These are phyloP conservation scores for Cystofilobasidium macerans DNA, from an alignment of 768 basidiomycete species.

Conservation along the genomic window DNA sequence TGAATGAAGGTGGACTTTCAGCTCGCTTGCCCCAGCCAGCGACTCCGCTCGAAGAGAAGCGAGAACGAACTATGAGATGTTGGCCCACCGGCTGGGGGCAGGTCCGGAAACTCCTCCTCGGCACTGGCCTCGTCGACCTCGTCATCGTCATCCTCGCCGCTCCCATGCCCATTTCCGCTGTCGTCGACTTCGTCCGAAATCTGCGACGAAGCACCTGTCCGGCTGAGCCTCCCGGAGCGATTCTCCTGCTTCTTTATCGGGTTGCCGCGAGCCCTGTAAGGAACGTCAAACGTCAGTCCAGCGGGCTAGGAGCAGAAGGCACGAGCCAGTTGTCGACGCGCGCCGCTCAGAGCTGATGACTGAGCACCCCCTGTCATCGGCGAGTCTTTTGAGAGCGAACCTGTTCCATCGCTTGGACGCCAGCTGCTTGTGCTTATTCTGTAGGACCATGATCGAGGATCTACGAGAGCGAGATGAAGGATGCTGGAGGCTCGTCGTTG, in stretches of 20 bases:
- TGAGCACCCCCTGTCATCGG: too few relatives aligned
- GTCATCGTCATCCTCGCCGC: neutral
- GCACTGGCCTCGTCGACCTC: neutral
- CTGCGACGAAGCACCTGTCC: neutral
- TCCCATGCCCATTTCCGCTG: neutral
- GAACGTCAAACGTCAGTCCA: too few relatives aligned
- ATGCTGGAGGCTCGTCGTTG: neutral
- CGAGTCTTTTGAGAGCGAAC: too few relatives aligned
- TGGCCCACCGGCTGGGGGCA: neutral
- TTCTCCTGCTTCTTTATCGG: neutral
- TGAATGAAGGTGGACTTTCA: too few relatives aligned
- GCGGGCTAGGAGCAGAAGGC: too few relatives aligned
- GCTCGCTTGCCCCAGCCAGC: too few relatives aligned
- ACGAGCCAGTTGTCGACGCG: too few relatives aligned
- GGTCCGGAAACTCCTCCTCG: neutral
- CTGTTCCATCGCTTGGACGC: slow-evolving; percentile 7
- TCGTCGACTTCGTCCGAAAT: neutral
- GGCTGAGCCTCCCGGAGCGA: neutral
- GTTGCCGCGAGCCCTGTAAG: slow-evolving; percentile 1
- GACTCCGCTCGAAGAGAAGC: neutral
- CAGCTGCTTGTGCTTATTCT: slow-evolving; percentile 13
- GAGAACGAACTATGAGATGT: neutral
- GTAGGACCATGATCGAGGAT: slow-evolving; percentile 3
- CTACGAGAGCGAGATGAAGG: neutral
- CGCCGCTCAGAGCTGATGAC: too few relatives aligned